These are phyloP conservation scores for Teratosphaeria pseudoeucalypti DNA, from an alignment of 2,329 filamentous ascomycete species.

Conservation along the genomic window DNA sequence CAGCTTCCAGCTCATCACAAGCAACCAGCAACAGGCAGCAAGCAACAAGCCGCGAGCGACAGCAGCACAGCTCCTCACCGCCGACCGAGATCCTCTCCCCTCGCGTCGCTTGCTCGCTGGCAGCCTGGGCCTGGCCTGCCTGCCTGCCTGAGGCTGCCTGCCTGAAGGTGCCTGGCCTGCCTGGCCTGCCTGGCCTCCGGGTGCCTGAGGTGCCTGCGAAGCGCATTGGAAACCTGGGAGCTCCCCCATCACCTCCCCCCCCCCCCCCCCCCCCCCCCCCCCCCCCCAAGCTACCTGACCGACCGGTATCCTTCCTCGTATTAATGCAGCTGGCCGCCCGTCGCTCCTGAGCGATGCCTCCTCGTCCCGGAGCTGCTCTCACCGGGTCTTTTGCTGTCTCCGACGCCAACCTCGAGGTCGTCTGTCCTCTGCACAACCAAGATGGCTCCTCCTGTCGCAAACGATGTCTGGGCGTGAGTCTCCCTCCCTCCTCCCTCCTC, in stretches of 20 bases:
- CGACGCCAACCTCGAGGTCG: conserved; percentile 89
- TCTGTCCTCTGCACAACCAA: conserved; percentile 90
- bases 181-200: too few species aligned
- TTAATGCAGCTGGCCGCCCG: conserved; percentile 12
- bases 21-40: too few species aligned
- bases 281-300: not conserved
- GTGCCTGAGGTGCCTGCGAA: not conserved
- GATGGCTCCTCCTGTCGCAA: conserved; percentile 96
- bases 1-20: too few species aligned
- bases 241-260: too few species aligned
- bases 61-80: too few species aligned
- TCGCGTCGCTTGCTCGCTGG: too few species aligned
- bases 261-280: too few species aligned
- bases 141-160: too few species aligned
- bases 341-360: conserved; percentile 56
- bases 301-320: not conserved
- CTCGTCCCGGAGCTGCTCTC: conserved; percentile 58
- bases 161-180: too few species aligned
- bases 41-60: too few species aligned
- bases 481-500: not conserved
- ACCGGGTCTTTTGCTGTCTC: conserved; percentile 87
- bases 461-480: conserved; percentile 78
- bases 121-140: too few species aligned
- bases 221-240: not conserved
- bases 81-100: too few species aligned